A percentile compares a stretch with the other conserved stretches of the same genome.
phyloP scores from a whole-genome alignment of 805 yeast genomes.

The Hanseniaspora nectarophila region DNA sequence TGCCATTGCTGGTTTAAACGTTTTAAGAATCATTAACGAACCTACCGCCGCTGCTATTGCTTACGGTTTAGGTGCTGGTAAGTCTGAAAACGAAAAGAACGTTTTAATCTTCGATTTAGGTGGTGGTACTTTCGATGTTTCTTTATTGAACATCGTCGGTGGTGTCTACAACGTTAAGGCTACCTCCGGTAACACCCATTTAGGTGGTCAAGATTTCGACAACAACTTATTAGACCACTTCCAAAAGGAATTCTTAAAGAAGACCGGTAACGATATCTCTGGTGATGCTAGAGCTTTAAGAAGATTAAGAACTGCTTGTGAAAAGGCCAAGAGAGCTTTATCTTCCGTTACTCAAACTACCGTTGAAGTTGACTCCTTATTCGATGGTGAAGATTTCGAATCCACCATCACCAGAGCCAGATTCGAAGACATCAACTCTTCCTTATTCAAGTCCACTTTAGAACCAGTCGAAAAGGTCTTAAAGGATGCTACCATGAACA shows the following conservation, averaged over 20 bases:
- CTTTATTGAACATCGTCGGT: conserved; percentile 82
- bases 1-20: conserved; percentile 69
- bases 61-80: conserved; percentile 92
- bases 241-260: conserved; percentile 88
- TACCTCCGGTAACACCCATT: conserved; percentile 98
- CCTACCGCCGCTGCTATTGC: conserved; percentile 98
- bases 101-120: conserved; percentile 91
- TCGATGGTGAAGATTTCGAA: conserved; percentile 91
- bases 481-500: conserved; percentile 79
- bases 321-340: conserved; percentile 96
- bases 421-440: conserved; percentile 91
- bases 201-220: conserved; percentile 99
- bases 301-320: conserved; percentile 97
- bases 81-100: conserved; percentile 68
- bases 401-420: conserved; percentile 93
- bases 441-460: conserved; percentile 83
- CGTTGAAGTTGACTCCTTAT: conserved; percentile 90
- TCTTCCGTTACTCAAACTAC: conserved; percentile 94
- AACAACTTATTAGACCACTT: conserved; percentile 88
- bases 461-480: conserved; percentile 91
- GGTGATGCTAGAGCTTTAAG: conserved; percentile 89
- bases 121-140: conserved; percentile 98
- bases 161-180: conserved; percentile 96
- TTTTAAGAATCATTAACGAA: conserved; percentile 64
- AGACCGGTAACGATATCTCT: conserved; percentile 84